Evolutionary conservation across 2,329 filamentous ascomycete species (phyloP), one percentile per base, ranked within the genome.

Genomic region (Claviceps sp.): DNA sequence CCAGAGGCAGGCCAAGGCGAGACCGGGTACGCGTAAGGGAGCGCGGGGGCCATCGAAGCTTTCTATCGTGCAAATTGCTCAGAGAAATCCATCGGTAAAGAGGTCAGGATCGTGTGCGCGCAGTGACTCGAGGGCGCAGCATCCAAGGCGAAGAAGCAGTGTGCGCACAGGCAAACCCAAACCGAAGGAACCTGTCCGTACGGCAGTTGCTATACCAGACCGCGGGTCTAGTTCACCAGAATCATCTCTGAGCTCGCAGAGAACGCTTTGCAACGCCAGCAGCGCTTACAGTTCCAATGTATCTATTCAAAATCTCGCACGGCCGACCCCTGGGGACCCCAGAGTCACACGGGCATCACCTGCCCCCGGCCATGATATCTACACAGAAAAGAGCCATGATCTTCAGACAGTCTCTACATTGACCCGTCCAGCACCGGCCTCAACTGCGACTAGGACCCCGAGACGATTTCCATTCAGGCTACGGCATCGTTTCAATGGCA

Each of bases 241-340:
- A 4, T 68, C 67, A 1, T 71, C 70, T 4, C 69, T 72, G 48
- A 63, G 57, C 14, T 68, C 70, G 1, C 65, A 65, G 16, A 73
- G 70, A 51, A 64, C 73, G 5, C 64, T 78, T n/a, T 71, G 73
- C 37, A 80, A 80, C 55, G 73, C 76, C 41, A 79, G 82, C 58
- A 82, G 78, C 26, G 78, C 78, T 16, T 83, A 82, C 58, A 77
- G 77, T 58, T 82, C 78, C 7, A 81, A 75, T 58, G 67, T 77
- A 4, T 82, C 80, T 13, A 62, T 81, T 17, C 71, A 75, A 41
- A 81, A 78, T 0, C 70, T 76, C n/a, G 63, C 61, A 26, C 67
- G 62, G 50, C 65, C 68, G 22, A 59, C 63, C 8, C 26, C 26
- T 30, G 70, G 65, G 22, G 22, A 38, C 16, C 17, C 22, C 14